phyloP scores from a whole-genome alignment of 768 basidiomycete genomes.

The Amanita inopinata region DNA sequence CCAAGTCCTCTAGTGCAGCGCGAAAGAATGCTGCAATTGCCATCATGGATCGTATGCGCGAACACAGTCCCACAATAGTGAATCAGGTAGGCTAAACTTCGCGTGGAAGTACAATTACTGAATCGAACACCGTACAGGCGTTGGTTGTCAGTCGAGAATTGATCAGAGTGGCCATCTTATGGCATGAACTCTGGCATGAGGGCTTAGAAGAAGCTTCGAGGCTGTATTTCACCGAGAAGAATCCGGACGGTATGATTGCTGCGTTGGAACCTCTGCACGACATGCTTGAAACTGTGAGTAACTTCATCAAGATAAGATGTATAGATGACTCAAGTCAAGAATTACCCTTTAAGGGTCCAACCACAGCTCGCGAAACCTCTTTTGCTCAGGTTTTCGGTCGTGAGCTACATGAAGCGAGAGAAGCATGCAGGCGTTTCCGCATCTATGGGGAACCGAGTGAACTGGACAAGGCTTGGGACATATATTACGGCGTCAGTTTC shows the following conservation, averaged over 20 bases:
- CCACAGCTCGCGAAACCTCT: slow-evolving; percentile 89
- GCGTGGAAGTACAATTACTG: not conserved
- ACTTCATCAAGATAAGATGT: no score
- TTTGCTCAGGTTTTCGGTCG: slow-evolving; percentile 91
- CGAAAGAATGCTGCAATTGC: slow-evolving; percentile 74
- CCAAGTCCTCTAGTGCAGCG: slow-evolving; percentile 81
- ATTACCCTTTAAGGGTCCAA: slow-evolving; percentile 57
- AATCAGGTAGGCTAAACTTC: slow-evolving; percentile 58
- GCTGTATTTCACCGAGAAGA: slow-evolving; percentile 93
- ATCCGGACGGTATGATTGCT: slow-evolving; percentile 95
- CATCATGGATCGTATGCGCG: slow-evolving; percentile 90
- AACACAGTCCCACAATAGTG: slow-evolving; percentile 82
- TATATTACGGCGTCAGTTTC: slow-evolving; percentile 77
- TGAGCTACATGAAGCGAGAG: slow-evolving; percentile 86
- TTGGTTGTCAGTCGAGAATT: slow-evolving; percentile 86
- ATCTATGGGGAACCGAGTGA: slow-evolving; percentile 81
- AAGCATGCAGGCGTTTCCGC: slow-evolving; percentile 81
- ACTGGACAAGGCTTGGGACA: slow-evolving; percentile 97
- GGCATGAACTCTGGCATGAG: slow-evolving; percentile 99
- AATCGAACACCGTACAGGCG: slow-evolving; percentile 39
- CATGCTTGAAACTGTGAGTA: slow-evolving; percentile 74
- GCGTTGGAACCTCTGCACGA: slow-evolving; percentile 89
- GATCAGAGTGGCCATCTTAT: slow-evolving; percentile 93
- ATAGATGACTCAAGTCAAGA: slow-evolving; percentile 9
- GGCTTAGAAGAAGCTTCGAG: slow-evolving; percentile 96